phyloP scores from a whole-genome alignment of 1,139 yeast genomes.

The Protomyces lactucae-debilis region DNA sequence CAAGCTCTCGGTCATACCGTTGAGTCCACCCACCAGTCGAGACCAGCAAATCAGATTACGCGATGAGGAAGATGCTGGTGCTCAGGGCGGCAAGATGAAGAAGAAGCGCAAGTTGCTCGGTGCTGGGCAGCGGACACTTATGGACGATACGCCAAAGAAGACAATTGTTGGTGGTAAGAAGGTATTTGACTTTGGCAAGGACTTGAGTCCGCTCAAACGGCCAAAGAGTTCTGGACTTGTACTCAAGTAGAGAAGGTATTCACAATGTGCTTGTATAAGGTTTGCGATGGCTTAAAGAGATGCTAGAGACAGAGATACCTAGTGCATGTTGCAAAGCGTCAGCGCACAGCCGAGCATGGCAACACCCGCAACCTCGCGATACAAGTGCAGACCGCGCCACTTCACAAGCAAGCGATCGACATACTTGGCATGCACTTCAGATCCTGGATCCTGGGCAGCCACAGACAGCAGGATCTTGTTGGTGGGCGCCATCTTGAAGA shows the following conservation, averaged over 20 bases:
- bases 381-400: neutral
- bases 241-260: neutral
- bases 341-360: neutral
- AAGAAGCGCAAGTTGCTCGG: slow-evolving; percentile 21
- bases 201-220: slow-evolving; percentile 17
- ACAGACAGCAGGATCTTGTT: neutral
- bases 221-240: slow-evolving; percentile 7
- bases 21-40: neutral
- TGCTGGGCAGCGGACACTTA: slow-evolving; percentile 10
- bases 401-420: neutral
- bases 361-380: neutral
- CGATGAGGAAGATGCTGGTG: neutral
- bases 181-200: slow-evolving; percentile 13
- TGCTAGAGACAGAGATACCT: no score
- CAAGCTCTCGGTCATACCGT: slow-evolving; percentile 4
- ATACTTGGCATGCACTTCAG: neutral
- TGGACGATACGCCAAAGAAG: slow-evolving; percentile 25
- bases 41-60: neutral
- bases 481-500: neutral
- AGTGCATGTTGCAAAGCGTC: neutral
- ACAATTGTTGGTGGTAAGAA: slow-evolving; percentile 2
- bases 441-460: neutral
- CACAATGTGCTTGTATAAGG: no score
- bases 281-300: no score
- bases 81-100: slow-evolving; percentile 1